Base-by-base conservation (phyloP, 2,329 filamentous ascomycete genomes). In the Simplicillium sp. region DNA sequence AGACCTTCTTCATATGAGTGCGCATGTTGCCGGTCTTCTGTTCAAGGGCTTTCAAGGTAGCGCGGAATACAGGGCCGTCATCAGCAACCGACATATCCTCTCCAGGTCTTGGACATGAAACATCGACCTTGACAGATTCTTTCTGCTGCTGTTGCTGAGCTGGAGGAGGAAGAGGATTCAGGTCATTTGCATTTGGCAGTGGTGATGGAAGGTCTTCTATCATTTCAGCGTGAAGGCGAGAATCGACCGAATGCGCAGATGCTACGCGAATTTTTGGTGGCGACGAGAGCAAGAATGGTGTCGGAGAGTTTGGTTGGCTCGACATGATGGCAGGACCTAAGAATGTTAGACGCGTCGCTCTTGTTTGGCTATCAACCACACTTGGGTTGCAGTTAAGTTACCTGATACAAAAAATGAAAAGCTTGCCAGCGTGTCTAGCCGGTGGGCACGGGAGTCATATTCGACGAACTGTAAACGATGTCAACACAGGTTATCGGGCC, bases 11-110 rank as follows among this genome's bases (percentile, higher is more conserved):
- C 80, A 97, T 96, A 50, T 90, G 86, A 16, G 77, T 72, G 44
- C 89, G 82, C 85, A 98, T 92, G 51, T 85, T 94, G 34, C 88
- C 87, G 0, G 90, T 98, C 68, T 95, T 97, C 56, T 95, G 89
- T 61, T 98, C 92, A 20, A 97, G 67, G 0, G 89, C 84, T 59
- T 96, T 96, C 73, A 98, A 94, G 0, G 92, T 97, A 14, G 92
- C 94, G 47, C 94, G 80, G 65, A 98, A 98, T 2, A 98, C 72
- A 0, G 94, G 92, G 0, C 92, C 92, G 62, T 98, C 92, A 51
- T 97, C 92, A 16, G 84, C 82, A 16, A 84, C 77, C 45, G 83
- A 80, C 62, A 87, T 80, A 62, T 95, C 90, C 46, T 95, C 89
- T 29, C 80, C 83, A 3, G 88, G 88, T 37, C 87, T 81, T 42